Conservation (phyloP, 306 rosid species). For the Coriaria nepalensis region DNA sequence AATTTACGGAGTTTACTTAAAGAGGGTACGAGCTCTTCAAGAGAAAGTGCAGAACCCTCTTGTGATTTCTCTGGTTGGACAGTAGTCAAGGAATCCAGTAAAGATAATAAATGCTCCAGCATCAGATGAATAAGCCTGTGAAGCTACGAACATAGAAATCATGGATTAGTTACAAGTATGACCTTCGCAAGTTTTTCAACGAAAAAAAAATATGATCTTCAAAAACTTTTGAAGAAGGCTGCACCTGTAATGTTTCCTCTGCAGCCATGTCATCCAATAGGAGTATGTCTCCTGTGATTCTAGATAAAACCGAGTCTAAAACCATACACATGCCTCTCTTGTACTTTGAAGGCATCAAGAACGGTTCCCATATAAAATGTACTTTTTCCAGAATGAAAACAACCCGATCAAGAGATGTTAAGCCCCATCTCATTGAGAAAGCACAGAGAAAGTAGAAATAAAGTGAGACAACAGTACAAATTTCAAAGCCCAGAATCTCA, state of each 20-base stretch:
- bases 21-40: conserved; percentile 55
- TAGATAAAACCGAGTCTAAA: conserved; percentile 71
- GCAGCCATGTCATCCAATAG: conserved; percentile 91
- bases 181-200: not conserved
- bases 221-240: conserved; percentile 1
- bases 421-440: conserved; percentile 7
- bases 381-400: conserved; percentile 78
- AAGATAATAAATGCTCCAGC: conserved; percentile 56
- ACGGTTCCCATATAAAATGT: conserved; percentile 91
- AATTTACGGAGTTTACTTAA: conserved; percentile 66
- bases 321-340: conserved; percentile 66
- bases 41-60: conserved; percentile 30
- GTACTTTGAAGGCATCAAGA: conserved; percentile 68
- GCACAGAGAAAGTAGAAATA: not conserved
- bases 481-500: too few relatives aligned
- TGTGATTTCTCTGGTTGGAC: conserved; percentile 31
- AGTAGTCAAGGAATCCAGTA: conserved; percentile 46
- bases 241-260: conserved; percentile 86
- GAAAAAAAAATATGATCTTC: not conserved
- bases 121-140: conserved; percentile 62
- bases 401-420: conserved; percentile 45
- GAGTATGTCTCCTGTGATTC: conserved; percentile 62
- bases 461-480: too few relatives aligned
- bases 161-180: conserved; percentile 13
- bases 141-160: conserved; percentile 32